Percentiles rank a stretch among this genome's conserved stretches.
Evolutionary conservation across 2,329 filamentous ascomycete genomes (phyloP).

Genomic region (Paraphoma sp.): DNA sequence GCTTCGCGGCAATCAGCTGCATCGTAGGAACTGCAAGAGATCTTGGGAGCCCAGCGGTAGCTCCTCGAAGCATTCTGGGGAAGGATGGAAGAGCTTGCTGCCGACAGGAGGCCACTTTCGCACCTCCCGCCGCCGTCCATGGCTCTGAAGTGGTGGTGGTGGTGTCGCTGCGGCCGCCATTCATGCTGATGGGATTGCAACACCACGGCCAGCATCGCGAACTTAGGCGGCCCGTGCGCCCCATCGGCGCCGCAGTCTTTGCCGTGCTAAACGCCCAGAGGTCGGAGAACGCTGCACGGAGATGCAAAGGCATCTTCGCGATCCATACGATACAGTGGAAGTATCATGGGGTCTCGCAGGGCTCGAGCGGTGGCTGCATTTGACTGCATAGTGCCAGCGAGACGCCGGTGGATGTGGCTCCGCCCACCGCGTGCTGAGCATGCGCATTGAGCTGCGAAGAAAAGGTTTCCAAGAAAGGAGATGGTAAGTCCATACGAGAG

Average conservation of each 20-base stretch:
- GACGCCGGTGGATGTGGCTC: too few species aligned
- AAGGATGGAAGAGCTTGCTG: too few species aligned
- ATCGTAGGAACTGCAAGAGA: too few species aligned
- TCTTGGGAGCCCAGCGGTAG: too few species aligned
- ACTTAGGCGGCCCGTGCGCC: constrained; percentile 10
- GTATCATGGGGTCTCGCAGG: background rate
- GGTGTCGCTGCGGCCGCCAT: background rate
- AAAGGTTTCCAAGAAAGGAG: too few species aligned
- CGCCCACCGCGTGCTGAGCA: too few species aligned
- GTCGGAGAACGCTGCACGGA: background rate
- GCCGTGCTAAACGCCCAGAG: background rate
- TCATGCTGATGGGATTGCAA: background rate
- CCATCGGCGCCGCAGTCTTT: background rate
- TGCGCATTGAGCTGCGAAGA: background rate
- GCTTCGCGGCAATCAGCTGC: too few species aligned
- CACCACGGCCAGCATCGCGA: constrained; percentile 14
- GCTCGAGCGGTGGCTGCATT: background rate
- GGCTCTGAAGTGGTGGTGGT: background rate
- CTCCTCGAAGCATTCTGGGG: too few species aligned
- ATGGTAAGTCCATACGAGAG: background rate
- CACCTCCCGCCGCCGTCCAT: too few species aligned
- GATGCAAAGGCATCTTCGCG: background rate
- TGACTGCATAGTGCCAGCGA: background rate
- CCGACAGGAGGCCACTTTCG: too few species aligned
- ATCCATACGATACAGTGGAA: background rate